These are phyloP conservation scores for Tolypocladium cylindrosporum DNA, from an alignment of 2,329 filamentous ascomycete genomes.

Conservation along the genomic window DNA sequence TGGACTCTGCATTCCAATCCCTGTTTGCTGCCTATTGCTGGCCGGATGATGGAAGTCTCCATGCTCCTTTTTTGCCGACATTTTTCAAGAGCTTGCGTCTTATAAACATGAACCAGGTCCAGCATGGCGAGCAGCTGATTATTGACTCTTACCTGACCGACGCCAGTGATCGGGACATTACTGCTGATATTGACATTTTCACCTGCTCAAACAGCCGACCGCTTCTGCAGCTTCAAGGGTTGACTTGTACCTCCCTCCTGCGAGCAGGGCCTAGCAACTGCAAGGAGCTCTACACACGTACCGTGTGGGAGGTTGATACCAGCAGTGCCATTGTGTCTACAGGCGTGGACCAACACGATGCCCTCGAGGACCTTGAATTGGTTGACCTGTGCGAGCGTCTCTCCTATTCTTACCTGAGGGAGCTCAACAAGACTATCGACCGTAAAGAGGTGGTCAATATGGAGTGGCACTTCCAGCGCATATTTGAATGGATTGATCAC, in stretches of 20 bases:
- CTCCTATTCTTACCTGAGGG: not conserved
- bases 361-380: not conserved
- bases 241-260: not conserved
- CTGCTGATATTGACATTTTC: conserved; percentile 1
- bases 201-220: not conserved
- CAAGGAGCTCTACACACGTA: not conserved
- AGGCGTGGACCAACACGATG: not conserved
- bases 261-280: not conserved
- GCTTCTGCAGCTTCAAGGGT: not conserved
- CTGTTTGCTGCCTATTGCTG: not conserved
- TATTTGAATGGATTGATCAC: not conserved
- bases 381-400: not conserved
- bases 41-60: not conserved
- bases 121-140: not conserved
- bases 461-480: not conserved
- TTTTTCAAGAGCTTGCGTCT: not conserved
- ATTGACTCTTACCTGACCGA: conserved; percentile 1
- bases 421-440: not conserved
- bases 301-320: not conserved
- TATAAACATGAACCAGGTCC: not conserved
- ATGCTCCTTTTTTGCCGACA: not conserved
- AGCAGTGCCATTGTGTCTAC: not conserved
- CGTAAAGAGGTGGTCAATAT: not conserved
- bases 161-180: not conserved
- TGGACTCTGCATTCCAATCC: not conserved